phyloP scores from a whole-genome alignment of 768 basidiomycete genomes.

The Boletus speciosus region DNA sequence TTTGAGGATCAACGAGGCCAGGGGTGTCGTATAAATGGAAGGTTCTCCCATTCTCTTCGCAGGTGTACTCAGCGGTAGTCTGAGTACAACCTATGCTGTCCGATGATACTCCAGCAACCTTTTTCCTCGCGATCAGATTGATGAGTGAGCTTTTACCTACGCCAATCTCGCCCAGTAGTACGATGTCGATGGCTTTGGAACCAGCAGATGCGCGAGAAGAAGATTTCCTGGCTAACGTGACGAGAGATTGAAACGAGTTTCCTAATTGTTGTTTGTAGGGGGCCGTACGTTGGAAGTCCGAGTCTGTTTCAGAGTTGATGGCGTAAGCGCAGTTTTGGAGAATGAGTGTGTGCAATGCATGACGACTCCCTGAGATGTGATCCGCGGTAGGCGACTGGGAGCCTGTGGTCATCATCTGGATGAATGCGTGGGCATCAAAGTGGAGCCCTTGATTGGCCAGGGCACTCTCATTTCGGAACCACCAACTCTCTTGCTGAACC shows the following conservation, averaged over 20 bases:
- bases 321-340: constrained; percentile 1
- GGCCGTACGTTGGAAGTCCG: neutral
- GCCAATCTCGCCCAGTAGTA: constrained; percentile 33
- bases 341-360: constrained; percentile 12
- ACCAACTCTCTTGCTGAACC: constrained; percentile 18
- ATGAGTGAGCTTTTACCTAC: constrained; percentile 43
- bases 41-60: constrained; percentile 17
- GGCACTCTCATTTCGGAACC: constrained; percentile 7
- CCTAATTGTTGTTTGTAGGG: constrained; percentile 11
- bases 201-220: neutral
- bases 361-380: constrained; percentile 9
- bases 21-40: constrained; percentile 33
- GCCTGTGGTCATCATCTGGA: constrained; percentile 1
- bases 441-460: constrained; percentile 6
- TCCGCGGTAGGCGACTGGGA: constrained; percentile 1
- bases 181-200: constrained; percentile 27
- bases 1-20: constrained; percentile 29
- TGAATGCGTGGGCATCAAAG: constrained; percentile 19
- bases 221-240: constrained; percentile 1
- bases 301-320: neutral
- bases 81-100: constrained; percentile 35
- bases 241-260: constrained; percentile 14
- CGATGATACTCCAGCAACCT: constrained; percentile 30
- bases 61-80: constrained; percentile 19
- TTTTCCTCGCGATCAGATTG: constrained; percentile 33